phyloP scores from a whole-genome alignment of 805 yeast genomes.

The Spathaspora sp. region DNA sequence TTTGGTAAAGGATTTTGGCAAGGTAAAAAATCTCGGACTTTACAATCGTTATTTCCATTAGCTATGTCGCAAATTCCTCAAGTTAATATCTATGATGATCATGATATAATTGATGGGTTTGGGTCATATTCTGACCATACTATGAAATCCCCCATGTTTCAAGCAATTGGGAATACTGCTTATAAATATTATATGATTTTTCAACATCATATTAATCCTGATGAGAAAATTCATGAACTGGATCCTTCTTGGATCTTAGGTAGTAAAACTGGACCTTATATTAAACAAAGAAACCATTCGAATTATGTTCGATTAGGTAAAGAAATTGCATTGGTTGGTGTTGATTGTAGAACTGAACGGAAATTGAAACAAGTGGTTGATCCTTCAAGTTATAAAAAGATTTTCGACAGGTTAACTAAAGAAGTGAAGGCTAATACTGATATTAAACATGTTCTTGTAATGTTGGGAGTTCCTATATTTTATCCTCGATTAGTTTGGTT shows the following conservation, averaged over 20 bases:
- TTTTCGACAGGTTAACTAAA: constrained; percentile 55
- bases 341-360: constrained; percentile 94
- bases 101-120: constrained; percentile 94
- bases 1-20: constrained; percentile 87
- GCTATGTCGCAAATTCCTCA: constrained; percentile 84
- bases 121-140: constrained; percentile 81
- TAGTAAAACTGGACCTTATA: constrained; percentile 58
- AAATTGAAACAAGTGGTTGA: constrained; percentile 55
- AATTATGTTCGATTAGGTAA: constrained; percentile 71
- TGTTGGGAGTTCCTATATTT: constrained; percentile 93
- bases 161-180: constrained; percentile 72
- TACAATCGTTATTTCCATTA: constrained; percentile 64
- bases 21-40: constrained; percentile 62
- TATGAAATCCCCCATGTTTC: constrained; percentile 67
- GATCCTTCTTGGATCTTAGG: constrained; percentile 66
- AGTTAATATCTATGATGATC: constrained; percentile 88
- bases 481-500: constrained; percentile 93
- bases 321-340: constrained; percentile 66
- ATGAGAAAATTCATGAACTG: constrained; percentile 32
- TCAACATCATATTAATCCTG: constrained; percentile 73
- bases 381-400: constrained; percentile 50
- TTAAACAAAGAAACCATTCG: constrained; percentile 64
- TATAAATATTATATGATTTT: constrained; percentile 85
- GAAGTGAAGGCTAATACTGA: constrained; percentile 52
- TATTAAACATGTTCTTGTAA: constrained; percentile 71